A percentile compares a stretch with the other conserved stretches of the same genome.
phyloP scores from a whole-genome alignment of 495 filamentous ascomycete species.

The Talaromyces proteolyticus region DNA sequence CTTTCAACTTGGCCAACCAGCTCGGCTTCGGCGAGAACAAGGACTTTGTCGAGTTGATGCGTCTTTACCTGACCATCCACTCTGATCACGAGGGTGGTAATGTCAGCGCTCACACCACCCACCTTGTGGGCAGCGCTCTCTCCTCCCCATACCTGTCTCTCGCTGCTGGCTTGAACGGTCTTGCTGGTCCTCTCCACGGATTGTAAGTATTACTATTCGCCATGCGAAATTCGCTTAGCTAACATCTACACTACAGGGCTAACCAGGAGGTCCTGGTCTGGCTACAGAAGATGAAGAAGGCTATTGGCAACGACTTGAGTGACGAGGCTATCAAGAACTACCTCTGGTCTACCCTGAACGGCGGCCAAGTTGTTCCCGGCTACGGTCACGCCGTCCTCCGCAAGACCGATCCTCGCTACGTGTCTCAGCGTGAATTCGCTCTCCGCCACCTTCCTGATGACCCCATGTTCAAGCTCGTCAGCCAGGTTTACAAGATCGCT shows the following conservation, averaged over 20 bases:
- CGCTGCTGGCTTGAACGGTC: slow-evolving; percentile 92
- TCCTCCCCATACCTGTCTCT: slow-evolving; percentile 97
- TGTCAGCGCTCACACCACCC: slow-evolving; percentile 95
- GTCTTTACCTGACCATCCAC: slow-evolving; percentile 98
- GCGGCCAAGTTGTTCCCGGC: slow-evolving; percentile 91
- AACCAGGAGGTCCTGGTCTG: slow-evolving; percentile 99
- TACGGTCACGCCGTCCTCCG: slow-evolving; percentile 98
- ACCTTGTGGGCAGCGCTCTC: slow-evolving; percentile 93
- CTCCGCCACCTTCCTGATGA: slow-evolving; percentile 87
- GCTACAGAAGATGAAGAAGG: slow-evolving; percentile 98
- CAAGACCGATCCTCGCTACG: slow-evolving; percentile 98
- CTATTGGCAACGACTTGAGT: slow-evolving; percentile 86
- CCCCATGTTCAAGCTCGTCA: slow-evolving; percentile 99
- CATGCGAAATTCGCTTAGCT: slow-evolving; percentile 7
- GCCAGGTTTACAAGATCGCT: slow-evolving; percentile 99
- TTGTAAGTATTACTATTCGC: slow-evolving; percentile 39
- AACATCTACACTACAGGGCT: slow-evolving; percentile 42
- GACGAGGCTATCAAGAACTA: slow-evolving; percentile 96
- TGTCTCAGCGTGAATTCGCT: slow-evolving; percentile 93
- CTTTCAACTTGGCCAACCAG: slow-evolving; percentile 98
- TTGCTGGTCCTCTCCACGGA: slow-evolving; percentile 96
- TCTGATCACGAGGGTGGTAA: slow-evolving; percentile 99
- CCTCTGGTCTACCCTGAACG: slow-evolving; percentile 94
- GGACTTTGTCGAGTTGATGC: slow-evolving; percentile 97
- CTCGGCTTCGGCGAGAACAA: slow-evolving; percentile 92